A percentile compares a stretch with the other conserved stretches of the same genome.
phyloP scores from a whole-genome alignment of 352 stramenopile genomes.

The Globisporangium carolinianum region DNA sequence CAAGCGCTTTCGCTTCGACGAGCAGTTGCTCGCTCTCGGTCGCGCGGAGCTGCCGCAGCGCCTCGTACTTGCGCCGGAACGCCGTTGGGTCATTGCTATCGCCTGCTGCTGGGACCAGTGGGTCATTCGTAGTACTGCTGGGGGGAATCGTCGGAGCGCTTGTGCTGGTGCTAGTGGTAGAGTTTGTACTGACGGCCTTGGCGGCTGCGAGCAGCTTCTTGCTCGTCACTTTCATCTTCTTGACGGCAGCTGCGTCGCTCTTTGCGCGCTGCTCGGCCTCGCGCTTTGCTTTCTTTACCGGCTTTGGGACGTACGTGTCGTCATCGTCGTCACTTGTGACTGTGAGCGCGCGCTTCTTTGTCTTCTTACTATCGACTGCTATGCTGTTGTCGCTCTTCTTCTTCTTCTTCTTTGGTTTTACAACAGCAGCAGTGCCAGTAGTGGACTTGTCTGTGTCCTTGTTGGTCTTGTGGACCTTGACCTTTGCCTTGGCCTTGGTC shows the following conservation, averaged over 20 bases:
- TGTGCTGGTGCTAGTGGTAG: constrained; percentile 4
- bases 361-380: background rate
- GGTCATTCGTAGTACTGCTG: background rate
- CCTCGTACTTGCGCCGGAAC: constrained; percentile 37
- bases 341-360: background rate
- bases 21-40: constrained; percentile 58
- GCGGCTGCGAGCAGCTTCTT: background rate
- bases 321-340: background rate
- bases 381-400: constrained; percentile 1
- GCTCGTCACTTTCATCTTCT: constrained; percentile 2
- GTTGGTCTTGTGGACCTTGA: background rate
- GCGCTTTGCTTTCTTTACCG: background rate
- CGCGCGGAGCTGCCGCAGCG: constrained; percentile 51
- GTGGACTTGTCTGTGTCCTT: too few species aligned
- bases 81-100: constrained; percentile 10
- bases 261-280: background rate
- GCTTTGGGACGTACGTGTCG: background rate
- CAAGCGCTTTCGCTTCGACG: constrained; percentile 45
- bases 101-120: background rate
- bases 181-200: constrained; percentile 3
- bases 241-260: background rate
- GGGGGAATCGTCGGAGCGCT: background rate
- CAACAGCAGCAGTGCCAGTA: too few species aligned
- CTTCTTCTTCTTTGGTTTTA: constrained; percentile 7
- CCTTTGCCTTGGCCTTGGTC: constrained; percentile 11